Percentiles rank a stretch among this genome's conserved stretches.
Evolutionary conservation across 2,329 filamentous ascomycete species (phyloP).

Genomic region (Ceratocystis harringtonii): DNA sequence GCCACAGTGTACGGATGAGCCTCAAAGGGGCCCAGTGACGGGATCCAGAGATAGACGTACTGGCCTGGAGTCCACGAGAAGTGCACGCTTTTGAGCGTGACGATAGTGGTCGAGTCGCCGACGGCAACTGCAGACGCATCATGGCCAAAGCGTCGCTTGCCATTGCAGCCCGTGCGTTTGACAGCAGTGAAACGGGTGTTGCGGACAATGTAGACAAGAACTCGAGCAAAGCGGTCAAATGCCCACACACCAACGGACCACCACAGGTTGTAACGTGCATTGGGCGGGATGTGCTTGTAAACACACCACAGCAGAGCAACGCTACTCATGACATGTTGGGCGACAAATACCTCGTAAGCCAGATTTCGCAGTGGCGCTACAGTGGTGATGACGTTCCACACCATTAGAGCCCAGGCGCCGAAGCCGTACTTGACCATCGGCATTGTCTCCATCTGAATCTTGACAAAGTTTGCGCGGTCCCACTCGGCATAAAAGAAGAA

Average conservation of each 20-base stretch:
- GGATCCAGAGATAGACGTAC: constrained; percentile 47
- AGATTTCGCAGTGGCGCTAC: constrained; percentile 49
- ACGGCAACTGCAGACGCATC: constrained; percentile 34
- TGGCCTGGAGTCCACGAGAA: constrained; percentile 46
- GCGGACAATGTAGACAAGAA: constrained; percentile 34
- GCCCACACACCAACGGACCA: constrained; percentile 47
- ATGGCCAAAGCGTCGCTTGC: constrained; percentile 37
- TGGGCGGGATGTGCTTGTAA: constrained; percentile 45
- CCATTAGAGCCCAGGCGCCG: constrained; percentile 48
- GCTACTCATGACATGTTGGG: constrained; percentile 50
- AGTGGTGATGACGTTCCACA: constrained; percentile 50
- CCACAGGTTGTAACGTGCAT: constrained; percentile 49
- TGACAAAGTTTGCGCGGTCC: constrained; percentile 43
- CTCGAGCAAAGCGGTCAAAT: constrained; percentile 44
- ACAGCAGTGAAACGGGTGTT: constrained; percentile 31
- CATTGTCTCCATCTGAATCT: constrained; percentile 44
- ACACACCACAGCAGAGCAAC: constrained; percentile 47
- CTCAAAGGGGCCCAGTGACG: constrained; percentile 38
- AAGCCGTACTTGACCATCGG: constrained; percentile 52
- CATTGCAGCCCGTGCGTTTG: constrained; percentile 30
- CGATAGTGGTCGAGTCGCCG: constrained; percentile 37
- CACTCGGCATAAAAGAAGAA: constrained; percentile 54
- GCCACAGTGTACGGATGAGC: constrained; percentile 48
- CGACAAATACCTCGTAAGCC: constrained; percentile 54
- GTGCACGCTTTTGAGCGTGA: constrained; percentile 45